Conservation (phyloP, 176 grass and related monocot genomes). For the Bothriochloa decipiens region DNA sequence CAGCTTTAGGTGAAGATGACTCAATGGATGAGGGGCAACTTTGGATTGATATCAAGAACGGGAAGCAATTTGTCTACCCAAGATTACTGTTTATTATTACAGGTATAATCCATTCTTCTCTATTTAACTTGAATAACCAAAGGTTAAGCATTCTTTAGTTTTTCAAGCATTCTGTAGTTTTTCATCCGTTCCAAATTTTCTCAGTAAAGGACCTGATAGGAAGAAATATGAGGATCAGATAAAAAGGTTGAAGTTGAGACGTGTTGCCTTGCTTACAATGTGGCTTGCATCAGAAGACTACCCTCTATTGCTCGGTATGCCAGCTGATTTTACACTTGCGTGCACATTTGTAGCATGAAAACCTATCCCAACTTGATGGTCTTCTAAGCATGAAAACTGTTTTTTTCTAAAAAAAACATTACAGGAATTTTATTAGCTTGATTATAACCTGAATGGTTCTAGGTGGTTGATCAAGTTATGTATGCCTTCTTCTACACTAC, state of each 20-base stretch:
- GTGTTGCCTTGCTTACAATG: conserved; percentile 90
- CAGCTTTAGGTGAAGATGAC: conserved; percentile 78
- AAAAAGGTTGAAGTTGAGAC: conserved; percentile 81
- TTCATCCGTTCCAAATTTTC: too few species aligned
- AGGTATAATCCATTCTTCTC: too few species aligned
- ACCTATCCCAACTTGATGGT: not conserved
- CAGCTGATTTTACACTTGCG: not conserved
- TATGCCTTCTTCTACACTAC: too few species aligned
- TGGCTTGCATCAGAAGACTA: conserved; percentile 98
- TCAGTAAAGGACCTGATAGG: conserved; percentile 50
- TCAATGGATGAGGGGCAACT: conserved; percentile 76
- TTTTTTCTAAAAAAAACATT: too few species aligned
- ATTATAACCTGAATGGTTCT: too few species aligned
- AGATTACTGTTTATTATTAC: too few species aligned
- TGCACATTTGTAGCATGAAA: not conserved
- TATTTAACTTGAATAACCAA: too few species aligned
- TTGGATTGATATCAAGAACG: conserved; percentile 76
- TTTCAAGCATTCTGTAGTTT: too few species aligned
- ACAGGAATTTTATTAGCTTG: too few species aligned
- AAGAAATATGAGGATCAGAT: conserved; percentile 87
- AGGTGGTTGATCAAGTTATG: too few species aligned
- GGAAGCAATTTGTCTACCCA: conserved; percentile 71
- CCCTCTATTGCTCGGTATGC: conserved; percentile 79
- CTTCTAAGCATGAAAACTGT: too few species aligned
- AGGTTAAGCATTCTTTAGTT: too few species aligned